Base-by-base conservation (phyloP, 1,284 basidiomycete genomes). In the Porogramme epimiltina region DNA sequence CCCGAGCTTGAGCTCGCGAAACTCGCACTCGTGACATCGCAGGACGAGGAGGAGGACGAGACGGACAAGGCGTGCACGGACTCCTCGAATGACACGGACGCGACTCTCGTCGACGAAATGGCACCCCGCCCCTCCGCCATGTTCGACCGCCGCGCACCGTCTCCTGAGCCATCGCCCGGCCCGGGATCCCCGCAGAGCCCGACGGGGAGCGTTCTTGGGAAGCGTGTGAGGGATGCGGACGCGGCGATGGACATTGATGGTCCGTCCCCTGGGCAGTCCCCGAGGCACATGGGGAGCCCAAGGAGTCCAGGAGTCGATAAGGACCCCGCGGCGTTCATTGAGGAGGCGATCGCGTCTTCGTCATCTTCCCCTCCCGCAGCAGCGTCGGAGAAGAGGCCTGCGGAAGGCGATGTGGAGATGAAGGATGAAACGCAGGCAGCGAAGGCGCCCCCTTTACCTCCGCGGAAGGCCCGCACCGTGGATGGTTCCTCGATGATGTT, bases 401-500 rank as follows among this genome's bases (percentile, higher is more conserved):
- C 55, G 49, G n/a, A 47, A 20, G 56, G 62, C 45, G 82, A 84
- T 59, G 73, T 75, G 15, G 75, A 80, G 58, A 79, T 80, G 73
- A 57, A 62, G 43, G 71, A 69, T 33, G 60, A 46, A 6, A 37
- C 55, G 26, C 60, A 46, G 39, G 56, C 13, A 26, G 36, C 25
- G 54, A 79, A 82, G 9, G 80, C 85, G 3, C 76, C 84, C 10
- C 76, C 84, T 13, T 70, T 87, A 11, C 86, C 89, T 19, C 80
- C 84, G 2, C 74, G 85, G 52, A 85, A 81, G 58, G 67, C 74
- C n/a, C 72, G 78, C 15, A 75, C 75, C 47, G 73, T 68, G 16
- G 84, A 80, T n/a, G 85, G 89, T 59, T 89, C 84, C 3, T 81
- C 84, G 16, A 92, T 96, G 89, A 89, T 93, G 81, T 96, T 96